Evolutionary conservation across 352 stramenopile species (phyloP), one percentile per base, ranked within the genome.

Genomic region (Phytophthora litchii): DNA sequence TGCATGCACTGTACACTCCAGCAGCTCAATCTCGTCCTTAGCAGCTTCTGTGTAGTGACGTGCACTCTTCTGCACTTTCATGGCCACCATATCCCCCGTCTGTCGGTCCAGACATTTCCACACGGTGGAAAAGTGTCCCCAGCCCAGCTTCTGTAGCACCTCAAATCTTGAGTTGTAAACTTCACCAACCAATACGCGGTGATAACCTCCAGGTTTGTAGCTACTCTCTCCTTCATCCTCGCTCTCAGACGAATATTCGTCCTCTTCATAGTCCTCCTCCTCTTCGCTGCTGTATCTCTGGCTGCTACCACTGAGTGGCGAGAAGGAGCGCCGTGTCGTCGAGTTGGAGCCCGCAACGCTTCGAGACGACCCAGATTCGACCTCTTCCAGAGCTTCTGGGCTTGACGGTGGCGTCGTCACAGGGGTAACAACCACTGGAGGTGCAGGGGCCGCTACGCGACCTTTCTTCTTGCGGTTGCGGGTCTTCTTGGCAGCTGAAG

Each of bases 61-160:
- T 11, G 97, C 97, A 42, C 93, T 98, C 73, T 99, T 99, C 75
- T 99, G 97, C 40, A 99, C 91, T 65, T 99, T 98, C 77, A 95
- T 88, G 7, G 96, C 96, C n/a, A 98, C 96, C 56, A 97, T 86
- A n/a, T 68, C 54, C 11, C 67, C 75, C n/a, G 72, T 91, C 13
- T 77, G 37, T 34, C 70, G 74, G 78, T 99, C 96, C 52, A 90
- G 86, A 47, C 96, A 97, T 76, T 99, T 98, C 98, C 97, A 99
- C 16, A 99, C 98, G 4, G 98, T 99, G 35, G 97, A 99, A 73
- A 99, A 99, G 70, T 99, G 98, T 21, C 98, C 98, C 98, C 98
- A 99, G 17, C 98, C 98, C 31, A 99, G 87, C 75, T 99, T 99
- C 68, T 98, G 94, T 34, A 99, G 81, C 54, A 99, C 94, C 23